Evolutionary conservation across 306 rosid species (phyloP).

Genomic region (Trifolium pratense): DNA sequence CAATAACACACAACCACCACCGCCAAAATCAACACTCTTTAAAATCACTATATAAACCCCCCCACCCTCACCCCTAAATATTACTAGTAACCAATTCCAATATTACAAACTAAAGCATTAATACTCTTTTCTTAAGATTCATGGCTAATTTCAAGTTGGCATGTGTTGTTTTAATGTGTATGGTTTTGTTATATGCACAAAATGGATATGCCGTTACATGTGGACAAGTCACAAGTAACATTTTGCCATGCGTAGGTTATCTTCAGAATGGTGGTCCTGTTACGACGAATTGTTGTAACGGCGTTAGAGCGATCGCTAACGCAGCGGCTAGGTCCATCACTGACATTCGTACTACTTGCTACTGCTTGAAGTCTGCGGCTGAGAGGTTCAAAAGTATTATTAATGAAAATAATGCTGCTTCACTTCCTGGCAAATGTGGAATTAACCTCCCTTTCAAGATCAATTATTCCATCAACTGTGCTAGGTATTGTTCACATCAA

Average conservation of each 20-base stretch:
- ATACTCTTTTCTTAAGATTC: not conserved
- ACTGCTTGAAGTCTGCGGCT: slow-evolving; percentile 50
- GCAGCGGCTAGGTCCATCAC: slow-evolving; percentile 34
- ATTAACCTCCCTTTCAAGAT: slow-evolving; percentile 63
- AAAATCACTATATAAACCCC: slow-evolving; percentile 35
- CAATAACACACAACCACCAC: slow-evolving; percentile 33
- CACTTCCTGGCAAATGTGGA: slow-evolving; percentile 52
- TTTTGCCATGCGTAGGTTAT: slow-evolving; percentile 34
- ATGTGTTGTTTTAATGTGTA: slow-evolving; percentile 42
- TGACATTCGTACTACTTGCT: slow-evolving; percentile 40
- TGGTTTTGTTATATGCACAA: slow-evolving; percentile 39
- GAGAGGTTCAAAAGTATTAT: too few relatives aligned
- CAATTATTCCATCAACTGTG: slow-evolving; percentile 56
- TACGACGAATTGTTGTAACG: slow-evolving; percentile 46
- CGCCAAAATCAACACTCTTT: slow-evolving; percentile 19
- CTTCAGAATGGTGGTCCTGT: slow-evolving; percentile 20
- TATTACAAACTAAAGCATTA: not conserved
- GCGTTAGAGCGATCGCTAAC: slow-evolving; percentile 11
- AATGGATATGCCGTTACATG: slow-evolving; percentile 46
- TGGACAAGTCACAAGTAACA: slow-evolving; percentile 21
- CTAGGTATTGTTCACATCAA: not conserved
- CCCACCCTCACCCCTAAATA: not conserved
- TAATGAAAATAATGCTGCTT: slow-evolving; percentile 4
- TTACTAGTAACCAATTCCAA: not conserved
- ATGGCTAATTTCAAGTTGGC: slow-evolving; percentile 32